These are phyloP conservation scores for Macrolepiota albuminosa DNA, from an alignment of 768 basidiomycete genomes.

Conservation along the genomic window DNA sequence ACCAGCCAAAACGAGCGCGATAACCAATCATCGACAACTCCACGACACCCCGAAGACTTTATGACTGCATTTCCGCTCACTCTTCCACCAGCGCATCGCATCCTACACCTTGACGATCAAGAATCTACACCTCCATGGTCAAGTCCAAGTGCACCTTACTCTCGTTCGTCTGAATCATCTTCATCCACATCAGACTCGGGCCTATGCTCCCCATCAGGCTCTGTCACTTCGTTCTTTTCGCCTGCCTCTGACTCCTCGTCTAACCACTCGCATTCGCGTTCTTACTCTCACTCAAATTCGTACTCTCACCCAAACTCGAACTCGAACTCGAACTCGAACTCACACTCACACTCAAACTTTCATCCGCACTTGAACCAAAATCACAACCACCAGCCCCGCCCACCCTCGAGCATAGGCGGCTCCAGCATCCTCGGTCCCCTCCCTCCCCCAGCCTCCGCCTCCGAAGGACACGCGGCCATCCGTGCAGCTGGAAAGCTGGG, in stretches of 20 bases:
- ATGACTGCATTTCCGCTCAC: slow-evolving; percentile 33
- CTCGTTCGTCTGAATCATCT: slow-evolving; percentile 22
- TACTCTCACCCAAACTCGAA: neutral
- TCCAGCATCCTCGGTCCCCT: slow-evolving; percentile 16
- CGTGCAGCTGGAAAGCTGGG: slow-evolving; percentile 50
- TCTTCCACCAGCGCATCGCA: slow-evolving; percentile 21
- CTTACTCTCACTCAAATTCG: neutral
- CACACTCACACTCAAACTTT: slow-evolving; percentile 5
- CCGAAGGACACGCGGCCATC: slow-evolving; percentile 36
- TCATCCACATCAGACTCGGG: slow-evolving; percentile 21
- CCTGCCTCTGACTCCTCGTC: slow-evolving; percentile 23
- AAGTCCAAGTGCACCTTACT: slow-evolving; percentile 13
- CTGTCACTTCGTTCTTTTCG: slow-evolving; percentile 25
- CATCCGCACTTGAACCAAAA: slow-evolving; percentile 10
- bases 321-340: slow-evolving; percentile 1
- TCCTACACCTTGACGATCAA: slow-evolving; percentile 13
- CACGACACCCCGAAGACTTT: slow-evolving; percentile 44
- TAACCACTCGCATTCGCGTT: neutral
- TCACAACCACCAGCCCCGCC: neutral
- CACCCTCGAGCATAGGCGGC: slow-evolving; percentile 17
- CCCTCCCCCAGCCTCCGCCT: slow-evolving; percentile 4
- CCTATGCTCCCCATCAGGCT: slow-evolving; percentile 24
- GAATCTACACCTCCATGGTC: slow-evolving; percentile 20
- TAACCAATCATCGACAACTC: slow-evolving; percentile 53
- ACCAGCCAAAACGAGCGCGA: slow-evolving; percentile 25